phyloP scores from a whole-genome alignment of 2,329 filamentous ascomycete genomes.

The Alternaria brassicicola region DNA sequence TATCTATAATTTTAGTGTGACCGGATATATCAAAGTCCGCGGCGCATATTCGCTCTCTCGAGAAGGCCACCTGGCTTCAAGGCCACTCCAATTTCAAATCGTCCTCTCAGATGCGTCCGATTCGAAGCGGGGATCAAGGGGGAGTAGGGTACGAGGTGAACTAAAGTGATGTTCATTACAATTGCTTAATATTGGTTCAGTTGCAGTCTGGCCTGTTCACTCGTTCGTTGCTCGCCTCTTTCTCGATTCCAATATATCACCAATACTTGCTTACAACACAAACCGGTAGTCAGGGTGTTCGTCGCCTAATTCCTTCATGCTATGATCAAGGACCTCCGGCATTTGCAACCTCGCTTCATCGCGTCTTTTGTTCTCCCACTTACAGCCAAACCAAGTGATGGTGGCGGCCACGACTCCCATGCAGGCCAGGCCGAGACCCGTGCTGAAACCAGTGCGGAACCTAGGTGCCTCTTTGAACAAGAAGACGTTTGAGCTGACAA shows the following conservation, averaged over 20 bases:
- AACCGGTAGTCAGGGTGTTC: slow-evolving; percentile 60
- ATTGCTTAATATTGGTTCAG: neutral
- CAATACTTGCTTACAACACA: slow-evolving; percentile 17
- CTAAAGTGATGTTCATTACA: no score
- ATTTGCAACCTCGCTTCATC: slow-evolving; percentile 53
- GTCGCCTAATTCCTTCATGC: slow-evolving; percentile 54
- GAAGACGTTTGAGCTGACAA: slow-evolving; percentile 55
- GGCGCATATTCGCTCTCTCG: neutral
- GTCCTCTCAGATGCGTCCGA: neutral
- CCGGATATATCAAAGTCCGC: neutral
- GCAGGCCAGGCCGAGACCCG: slow-evolving; percentile 33
- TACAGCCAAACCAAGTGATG: slow-evolving; percentile 54
- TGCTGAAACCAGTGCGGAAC: slow-evolving; percentile 40
- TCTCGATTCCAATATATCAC: no score
- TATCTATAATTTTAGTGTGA: neutral
- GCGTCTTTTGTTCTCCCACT: slow-evolving; percentile 56
- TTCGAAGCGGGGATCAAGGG: neutral
- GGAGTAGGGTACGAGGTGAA: no score
- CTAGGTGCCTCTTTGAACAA: slow-evolving; percentile 32
- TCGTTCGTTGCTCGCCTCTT: no score
- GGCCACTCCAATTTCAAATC: neutral
- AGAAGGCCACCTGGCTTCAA: neutral
- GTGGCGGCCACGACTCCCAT: slow-evolving; percentile 45
- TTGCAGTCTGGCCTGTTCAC: no score
- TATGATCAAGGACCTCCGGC: slow-evolving; percentile 19